phyloP scores from a whole-genome alignment of 345 rosid genomes.

The Bruguiera sexangula region DNA sequence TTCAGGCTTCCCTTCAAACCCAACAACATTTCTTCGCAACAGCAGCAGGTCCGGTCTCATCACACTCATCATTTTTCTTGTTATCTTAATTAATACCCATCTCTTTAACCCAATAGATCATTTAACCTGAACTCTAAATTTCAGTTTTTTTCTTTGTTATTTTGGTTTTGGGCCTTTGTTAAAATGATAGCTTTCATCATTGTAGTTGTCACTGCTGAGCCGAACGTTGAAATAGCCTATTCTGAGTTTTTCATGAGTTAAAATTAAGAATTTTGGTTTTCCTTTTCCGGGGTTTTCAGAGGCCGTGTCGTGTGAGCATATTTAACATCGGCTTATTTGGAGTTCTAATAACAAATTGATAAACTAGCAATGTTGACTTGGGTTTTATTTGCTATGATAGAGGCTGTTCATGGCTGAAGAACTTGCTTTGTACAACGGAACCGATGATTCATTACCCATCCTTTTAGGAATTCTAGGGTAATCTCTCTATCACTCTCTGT shows the following conservation, averaged over 20 bases:
- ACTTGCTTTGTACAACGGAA: slow-evolving; percentile 74
- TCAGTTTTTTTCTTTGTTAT: background rate
- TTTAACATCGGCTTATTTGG: too few relatives aligned
- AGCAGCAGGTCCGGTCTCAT: background rate
- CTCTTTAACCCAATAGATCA: background rate
- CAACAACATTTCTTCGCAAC: background rate
- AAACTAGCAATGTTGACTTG: background rate
- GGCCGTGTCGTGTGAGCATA: too few relatives aligned
- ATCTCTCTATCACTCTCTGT: slow-evolving; percentile 4
- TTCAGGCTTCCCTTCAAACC: background rate
- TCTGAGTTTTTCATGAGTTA: background rate
- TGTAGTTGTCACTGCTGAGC: background rate
- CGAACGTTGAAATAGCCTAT: background rate
- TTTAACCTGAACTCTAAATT: background rate
- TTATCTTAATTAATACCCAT: background rate
- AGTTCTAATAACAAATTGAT: too few relatives aligned
- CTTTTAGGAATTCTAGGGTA: slow-evolving; percentile 89
- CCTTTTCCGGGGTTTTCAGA: background rate
- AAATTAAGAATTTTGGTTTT: background rate
- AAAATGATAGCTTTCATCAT: background rate
- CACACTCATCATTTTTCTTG: background rate
- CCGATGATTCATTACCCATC: slow-evolving; percentile 64
- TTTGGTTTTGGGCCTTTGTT: background rate
- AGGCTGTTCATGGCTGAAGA: slow-evolving; percentile 67
- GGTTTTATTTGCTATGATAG: slow-evolving; percentile 23